Base-by-base conservation (phyloP, 768 basidiomycete species). In the Auricularia sp. region DNA sequence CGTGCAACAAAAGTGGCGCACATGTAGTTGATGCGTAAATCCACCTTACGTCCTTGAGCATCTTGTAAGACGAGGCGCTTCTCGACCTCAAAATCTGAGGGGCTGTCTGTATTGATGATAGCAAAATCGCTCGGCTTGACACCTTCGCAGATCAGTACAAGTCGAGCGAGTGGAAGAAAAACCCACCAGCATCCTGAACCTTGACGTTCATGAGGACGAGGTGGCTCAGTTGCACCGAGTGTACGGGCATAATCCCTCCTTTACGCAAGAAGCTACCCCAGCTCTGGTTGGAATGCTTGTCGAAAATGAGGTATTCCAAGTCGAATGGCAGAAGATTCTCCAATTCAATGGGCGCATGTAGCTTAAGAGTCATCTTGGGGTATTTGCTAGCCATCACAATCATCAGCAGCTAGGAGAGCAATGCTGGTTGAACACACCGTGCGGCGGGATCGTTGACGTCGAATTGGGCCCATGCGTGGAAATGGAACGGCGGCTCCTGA, bases 261-360 rank as follows among this genome's bases (percentile, higher is more conserved):
- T 91, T 86, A 56, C 95, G 84, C 16, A 98, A 80, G 77, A 93
- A 99, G 72, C 91, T 95, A 68, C 85, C 86, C 88, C 94, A 98
- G 71, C 96, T 95, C 70, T 94, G 91, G 70, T 94, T 87, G 0
- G 90, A 88, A 67, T 97, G 85, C 77, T 94, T 97, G 80, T 99
- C 95, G 69, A 94, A 98, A 39, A 98, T 90, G n/a, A 94, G 85
- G 77, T 97, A 99, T 70, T 94, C 88, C 62, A 98, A 75, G 70
- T 98, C 94, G 76, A 88, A 97, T 0, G 97, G 97, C 29, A 98
- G 77, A 21, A 98, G 78, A 72, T 99, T 99, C 76, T 99, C 96
- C 10, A 99, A 78, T 71, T 99, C 96, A 34, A 99, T 81, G 0
- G 97, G 97, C 14, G 97, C 94, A 42, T 93, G 87, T 56, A 99